phyloP scores from a whole-genome alignment of 768 basidiomycete species.

The Hysterangium stoloniferum region DNA sequence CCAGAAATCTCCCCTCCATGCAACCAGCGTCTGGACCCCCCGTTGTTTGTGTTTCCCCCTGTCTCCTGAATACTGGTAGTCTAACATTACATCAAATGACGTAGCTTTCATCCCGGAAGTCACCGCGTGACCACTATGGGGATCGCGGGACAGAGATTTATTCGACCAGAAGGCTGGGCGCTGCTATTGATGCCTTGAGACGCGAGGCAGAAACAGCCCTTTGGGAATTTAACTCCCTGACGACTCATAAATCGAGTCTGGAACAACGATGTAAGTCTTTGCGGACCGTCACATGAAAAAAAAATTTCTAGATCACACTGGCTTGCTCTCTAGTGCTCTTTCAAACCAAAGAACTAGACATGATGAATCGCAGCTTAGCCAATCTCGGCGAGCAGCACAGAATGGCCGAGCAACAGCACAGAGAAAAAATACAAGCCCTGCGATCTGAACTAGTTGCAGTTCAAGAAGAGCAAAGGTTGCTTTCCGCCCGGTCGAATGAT shows the following conservation, averaged over 20 bases:
- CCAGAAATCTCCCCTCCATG: not conserved
- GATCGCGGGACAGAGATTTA: not conserved
- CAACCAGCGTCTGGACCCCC: slow-evolving; percentile 3
- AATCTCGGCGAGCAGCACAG: slow-evolving; percentile 7
- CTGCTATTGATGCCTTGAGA: slow-evolving; percentile 10
- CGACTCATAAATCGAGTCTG: slow-evolving; percentile 3
- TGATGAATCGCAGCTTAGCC: not conserved
- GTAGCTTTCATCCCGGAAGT: not conserved
- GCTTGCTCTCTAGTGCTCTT: slow-evolving; percentile 2
- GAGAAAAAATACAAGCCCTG: slow-evolving; percentile 2
- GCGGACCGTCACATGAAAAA: not conserved
- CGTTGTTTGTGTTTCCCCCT: not conserved
- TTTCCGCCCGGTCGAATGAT: not conserved
- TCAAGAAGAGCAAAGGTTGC: not conserved
- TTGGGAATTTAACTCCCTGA: slow-evolving; percentile 11
- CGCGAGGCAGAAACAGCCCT: slow-evolving; percentile 7
- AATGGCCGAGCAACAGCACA: slow-evolving; percentile 5
- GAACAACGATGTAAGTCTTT: slow-evolving; percentile 11
- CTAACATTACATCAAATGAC: not conserved
- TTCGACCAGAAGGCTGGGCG: slow-evolving; percentile 4
- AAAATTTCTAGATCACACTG: not conserved
- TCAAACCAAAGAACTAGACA: slow-evolving; percentile 8
- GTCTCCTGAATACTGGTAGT: not conserved
- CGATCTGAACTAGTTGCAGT: slow-evolving; percentile 8
- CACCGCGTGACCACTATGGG: not conserved